A percentile compares a stretch with the other conserved stretches of the same genome.
These are phyloP conservation scores for Pleurotus salmoneostramineus DNA, from an alignment of 768 basidiomycete species.

Conservation along the genomic window DNA sequence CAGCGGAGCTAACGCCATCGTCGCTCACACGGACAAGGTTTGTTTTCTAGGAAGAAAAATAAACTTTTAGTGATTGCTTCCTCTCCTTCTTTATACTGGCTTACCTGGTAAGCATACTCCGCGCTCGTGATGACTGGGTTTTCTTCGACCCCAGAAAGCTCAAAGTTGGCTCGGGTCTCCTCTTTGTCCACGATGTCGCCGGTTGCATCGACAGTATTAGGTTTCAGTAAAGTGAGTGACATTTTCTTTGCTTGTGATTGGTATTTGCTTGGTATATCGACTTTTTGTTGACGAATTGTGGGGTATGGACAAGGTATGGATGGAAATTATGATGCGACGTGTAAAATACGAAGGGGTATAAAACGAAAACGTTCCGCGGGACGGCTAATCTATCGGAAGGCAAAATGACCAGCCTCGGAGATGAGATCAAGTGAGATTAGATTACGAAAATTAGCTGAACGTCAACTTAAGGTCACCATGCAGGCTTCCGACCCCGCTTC, in stretches of 20 bases:
- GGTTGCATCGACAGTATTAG: not conserved
- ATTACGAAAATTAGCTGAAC: too few relatives aligned
- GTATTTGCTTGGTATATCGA: too few relatives aligned
- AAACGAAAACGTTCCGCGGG: too few relatives aligned
- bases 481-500: not conserved
- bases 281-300: too few relatives aligned
- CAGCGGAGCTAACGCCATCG: conserved; percentile 58
- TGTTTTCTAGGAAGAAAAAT: conserved; percentile 41
- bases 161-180: not conserved
- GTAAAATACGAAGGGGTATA: too few relatives aligned
- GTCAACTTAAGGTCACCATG: not conserved
- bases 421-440: too few relatives aligned
- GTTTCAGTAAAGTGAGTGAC: not conserved
- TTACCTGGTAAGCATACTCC: conserved; percentile 54
- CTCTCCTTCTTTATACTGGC: conserved; percentile 6
- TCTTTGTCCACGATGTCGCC: not conserved
- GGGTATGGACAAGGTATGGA: too few relatives aligned
- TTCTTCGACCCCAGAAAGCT: not conserved
- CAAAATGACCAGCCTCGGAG: too few relatives aligned
- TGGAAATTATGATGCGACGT: too few relatives aligned
- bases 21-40: conserved; percentile 57
- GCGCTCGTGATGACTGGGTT: conserved; percentile 64
- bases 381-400: too few relatives aligned
- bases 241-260: too few relatives aligned
- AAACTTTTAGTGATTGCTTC: not conserved